Evolutionary conservation across 345 rosid genomes (phyloP).

Genomic region (Salix udensis): DNA sequence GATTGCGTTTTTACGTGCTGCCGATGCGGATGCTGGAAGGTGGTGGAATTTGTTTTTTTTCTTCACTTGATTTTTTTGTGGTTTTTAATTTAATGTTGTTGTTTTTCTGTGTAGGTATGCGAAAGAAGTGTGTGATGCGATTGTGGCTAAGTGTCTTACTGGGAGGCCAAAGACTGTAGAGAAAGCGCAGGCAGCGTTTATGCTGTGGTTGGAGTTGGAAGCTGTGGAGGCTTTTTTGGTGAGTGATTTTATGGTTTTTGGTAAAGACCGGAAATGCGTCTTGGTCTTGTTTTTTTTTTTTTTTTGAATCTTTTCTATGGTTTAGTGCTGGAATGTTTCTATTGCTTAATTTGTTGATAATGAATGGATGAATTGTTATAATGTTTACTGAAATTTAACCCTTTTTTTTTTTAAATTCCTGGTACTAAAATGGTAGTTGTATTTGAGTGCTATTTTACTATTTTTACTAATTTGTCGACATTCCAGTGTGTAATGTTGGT

Average conservation of each 20-base stretch:
- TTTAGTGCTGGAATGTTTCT: not conserved
- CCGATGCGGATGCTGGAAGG: conserved; percentile 96
- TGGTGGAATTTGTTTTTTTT: conserved; percentile 40
- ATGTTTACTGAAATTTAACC: not conserved
- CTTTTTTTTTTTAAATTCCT: not conserved
- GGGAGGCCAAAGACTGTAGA: conserved; percentile 95
- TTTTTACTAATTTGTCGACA: too few relatives aligned
- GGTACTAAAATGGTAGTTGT: not conserved
- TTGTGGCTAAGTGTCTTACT: conserved; percentile 84
- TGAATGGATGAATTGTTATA: not conserved
- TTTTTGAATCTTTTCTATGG: not conserved
- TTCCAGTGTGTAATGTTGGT: not conserved
- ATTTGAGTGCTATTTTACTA: not conserved
- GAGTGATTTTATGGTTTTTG: conserved; percentile 12
- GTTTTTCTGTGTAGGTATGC: conserved; percentile 51
- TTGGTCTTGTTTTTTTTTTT: not conserved
- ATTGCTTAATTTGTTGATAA: not conserved
- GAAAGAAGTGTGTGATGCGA: conserved; percentile 91
- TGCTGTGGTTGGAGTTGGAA: conserved; percentile 98
- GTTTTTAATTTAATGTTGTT: not conserved
- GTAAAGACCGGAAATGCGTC: not conserved
- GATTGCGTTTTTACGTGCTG: conserved; percentile 80
- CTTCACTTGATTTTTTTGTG: not conserved
- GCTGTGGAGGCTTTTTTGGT: conserved; percentile 90
- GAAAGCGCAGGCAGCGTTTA: conserved; percentile 83